phyloP scores from a whole-genome alignment of 352 stramenopile genomes.

The Pythium dissotocum region DNA sequence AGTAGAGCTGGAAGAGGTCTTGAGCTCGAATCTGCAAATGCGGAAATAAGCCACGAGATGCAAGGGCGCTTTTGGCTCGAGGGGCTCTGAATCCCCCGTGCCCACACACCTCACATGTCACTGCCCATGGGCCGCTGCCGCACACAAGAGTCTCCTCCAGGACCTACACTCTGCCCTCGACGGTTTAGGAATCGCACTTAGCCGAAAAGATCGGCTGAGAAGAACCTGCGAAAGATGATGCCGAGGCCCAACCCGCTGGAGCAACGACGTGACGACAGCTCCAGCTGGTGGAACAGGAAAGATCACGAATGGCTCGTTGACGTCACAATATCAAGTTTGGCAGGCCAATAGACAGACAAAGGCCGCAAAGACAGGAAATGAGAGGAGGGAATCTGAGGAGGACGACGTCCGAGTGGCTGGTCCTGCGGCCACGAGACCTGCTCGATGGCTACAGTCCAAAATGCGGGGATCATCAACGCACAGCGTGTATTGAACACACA shows the following conservation, averaged over 20 bases:
- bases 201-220: constrained; percentile 19
- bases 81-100: constrained; percentile 4
- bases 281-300: background rate
- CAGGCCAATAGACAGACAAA: constrained; percentile 26
- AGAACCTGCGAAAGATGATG: constrained; percentile 23
- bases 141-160: constrained; percentile 1
- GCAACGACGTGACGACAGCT: constrained; percentile 10
- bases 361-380: background rate
- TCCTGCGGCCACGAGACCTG: background rate
- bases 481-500: background rate
- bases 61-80: constrained; percentile 1
- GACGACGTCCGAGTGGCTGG: constrained; percentile 1
- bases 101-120: constrained; percentile 28
- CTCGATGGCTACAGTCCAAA: background rate
- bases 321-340: constrained; percentile 15
- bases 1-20: constrained; percentile 17
- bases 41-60: constrained; percentile 29
- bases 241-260: background rate
- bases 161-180: constrained; percentile 7
- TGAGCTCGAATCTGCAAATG: constrained; percentile 35
- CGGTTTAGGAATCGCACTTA: constrained; percentile 27
- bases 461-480: no score
- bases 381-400: constrained; percentile 7
- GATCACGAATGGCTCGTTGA: constrained; percentile 8
- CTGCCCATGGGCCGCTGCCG: constrained; percentile 4